Evolutionary conservation across 495 filamentous ascomycete genomes (phyloP), one percentile per base, ranked within the genome.

Genomic region (Parmelia sp.): DNA sequence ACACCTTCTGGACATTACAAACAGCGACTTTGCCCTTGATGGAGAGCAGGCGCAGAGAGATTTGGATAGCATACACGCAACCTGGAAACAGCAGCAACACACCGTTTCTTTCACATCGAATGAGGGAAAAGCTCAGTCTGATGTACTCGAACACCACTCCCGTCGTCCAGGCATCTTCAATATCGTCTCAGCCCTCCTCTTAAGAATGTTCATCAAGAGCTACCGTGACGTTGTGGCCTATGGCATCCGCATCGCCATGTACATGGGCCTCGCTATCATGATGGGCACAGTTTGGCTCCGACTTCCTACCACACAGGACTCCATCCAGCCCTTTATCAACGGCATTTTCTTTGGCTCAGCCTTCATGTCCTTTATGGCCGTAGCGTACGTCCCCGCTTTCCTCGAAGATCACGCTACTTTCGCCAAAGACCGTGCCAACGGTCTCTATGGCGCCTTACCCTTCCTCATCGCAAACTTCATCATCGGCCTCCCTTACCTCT

Each of bases 361-460:
- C 0, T 94, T 94, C 78, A 91, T 94, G 88, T 89, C 86, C 42
- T 94, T 94, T 80, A 94, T 94, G 90, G 90, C 90, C 1, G 87
- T 90, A 0, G 90, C 90, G 10, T 93, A 92, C 71, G 86, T 90
- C 11, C 90, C 90, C 0, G 81, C 87, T n/a, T 94, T 83, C 77
- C 78, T 94, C 15, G 90, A 94, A 75, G 90, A 94, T 71, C 84
- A 84, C 53, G 77, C 82, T 5, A 86, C 83, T 0, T 94, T 83
- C 70, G 72, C 82, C 75, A 92, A 92, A 74, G 90, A 94, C 67
- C 83, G 88, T n/a, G 83, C 83, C 27, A 92, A 93, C 71, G 90
- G 90, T 0, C 82, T 93, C 2, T 91, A 91, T 72, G 88, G 88
- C 6, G 78, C 90, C 1, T 80, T 85, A 0, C 81, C 84, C 2